These are phyloP conservation scores for Sphaceloma murrayae DNA, from an alignment of 2,329 filamentous ascomycete genomes.

Conservation along the genomic window DNA sequence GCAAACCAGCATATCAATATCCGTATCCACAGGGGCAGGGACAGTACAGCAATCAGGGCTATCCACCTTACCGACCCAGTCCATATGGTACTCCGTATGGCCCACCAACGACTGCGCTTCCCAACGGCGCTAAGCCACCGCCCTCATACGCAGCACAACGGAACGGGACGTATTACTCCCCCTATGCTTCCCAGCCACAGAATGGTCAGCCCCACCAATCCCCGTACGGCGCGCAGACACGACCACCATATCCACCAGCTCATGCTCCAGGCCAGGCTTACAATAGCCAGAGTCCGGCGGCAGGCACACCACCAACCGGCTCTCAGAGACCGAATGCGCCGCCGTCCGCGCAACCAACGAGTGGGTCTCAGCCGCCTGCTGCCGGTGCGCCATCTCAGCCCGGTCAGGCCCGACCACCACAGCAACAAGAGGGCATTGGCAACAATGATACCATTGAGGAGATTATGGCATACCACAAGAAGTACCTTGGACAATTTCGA, in stretches of 20 bases:
- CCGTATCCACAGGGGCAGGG: constrained; percentile 18
- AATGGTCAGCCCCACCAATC: constrained; percentile 16
- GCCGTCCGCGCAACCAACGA: not conserved
- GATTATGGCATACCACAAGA: constrained; percentile 20
- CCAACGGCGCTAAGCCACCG: constrained; percentile 16
- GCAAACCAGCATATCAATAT: constrained; percentile 17
- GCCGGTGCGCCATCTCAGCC: constrained; percentile 9
- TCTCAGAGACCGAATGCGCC: constrained; percentile 9
- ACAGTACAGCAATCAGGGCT: constrained; percentile 18
- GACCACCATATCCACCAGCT: constrained; percentile 17
- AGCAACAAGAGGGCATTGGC: constrained; percentile 18
- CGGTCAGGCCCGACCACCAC: constrained; percentile 13
- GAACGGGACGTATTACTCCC: constrained; percentile 20
- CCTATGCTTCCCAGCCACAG: constrained; percentile 20
- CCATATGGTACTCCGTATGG: constrained; percentile 20
- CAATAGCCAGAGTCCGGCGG: constrained; percentile 6
- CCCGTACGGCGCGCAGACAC: constrained; percentile 18
- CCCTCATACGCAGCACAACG: constrained; percentile 16
- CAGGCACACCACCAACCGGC: constrained; percentile 8
- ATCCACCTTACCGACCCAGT: constrained; percentile 19
- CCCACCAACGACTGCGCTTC: constrained; percentile 17
- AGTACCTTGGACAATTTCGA: constrained; percentile 17
- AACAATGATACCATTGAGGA: constrained; percentile 19
- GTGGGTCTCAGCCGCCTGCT: not conserved
- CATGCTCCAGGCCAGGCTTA: constrained; percentile 2